Conservation (phyloP, 148 eudicot species). For the Chenopodium berlandieri region DNA sequence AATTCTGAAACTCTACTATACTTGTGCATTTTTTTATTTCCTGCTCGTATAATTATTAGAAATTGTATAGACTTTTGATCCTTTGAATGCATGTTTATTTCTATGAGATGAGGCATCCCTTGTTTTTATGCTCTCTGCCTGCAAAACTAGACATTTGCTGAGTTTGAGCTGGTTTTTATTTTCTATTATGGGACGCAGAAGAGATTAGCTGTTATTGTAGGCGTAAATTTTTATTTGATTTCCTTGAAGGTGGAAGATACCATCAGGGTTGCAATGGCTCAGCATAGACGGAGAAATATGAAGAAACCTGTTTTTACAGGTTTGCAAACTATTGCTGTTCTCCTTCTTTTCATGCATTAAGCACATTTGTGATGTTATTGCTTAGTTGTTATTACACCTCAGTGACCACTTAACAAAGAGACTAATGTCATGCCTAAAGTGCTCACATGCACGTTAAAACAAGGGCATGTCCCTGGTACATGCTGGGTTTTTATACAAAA, state of each 20-base stretch:
- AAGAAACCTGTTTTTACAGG: constrained; percentile 48
- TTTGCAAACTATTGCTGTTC: constrained; percentile 20
- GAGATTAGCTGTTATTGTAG: not conserved
- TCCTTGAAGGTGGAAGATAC: constrained; percentile 79
- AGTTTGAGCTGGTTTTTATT: not conserved
- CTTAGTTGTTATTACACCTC: not conserved
- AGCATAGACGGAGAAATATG: constrained; percentile 48
- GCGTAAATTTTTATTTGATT: constrained; percentile 8
- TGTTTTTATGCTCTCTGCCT: not conserved
- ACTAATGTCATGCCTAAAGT: not conserved
- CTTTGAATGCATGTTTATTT: not conserved
- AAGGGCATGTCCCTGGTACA: not conserved
- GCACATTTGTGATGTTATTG: not conserved
- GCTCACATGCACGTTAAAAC: not conserved
- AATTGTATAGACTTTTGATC: not conserved
- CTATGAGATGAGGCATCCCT: not conserved
- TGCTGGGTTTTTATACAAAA: not conserved
- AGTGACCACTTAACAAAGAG: not conserved
- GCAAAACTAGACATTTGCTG: too few relatives aligned
- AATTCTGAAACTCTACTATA: not conserved
- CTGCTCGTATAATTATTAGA: not conserved
- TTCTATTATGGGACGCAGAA: not conserved
- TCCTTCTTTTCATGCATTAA: not conserved
- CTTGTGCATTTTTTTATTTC: not conserved
- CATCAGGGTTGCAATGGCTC: constrained; percentile 69